These are phyloP conservation scores for Phytophthora lateralis DNA, from an alignment of 352 stramenopile species.

Conservation along the genomic window DNA sequence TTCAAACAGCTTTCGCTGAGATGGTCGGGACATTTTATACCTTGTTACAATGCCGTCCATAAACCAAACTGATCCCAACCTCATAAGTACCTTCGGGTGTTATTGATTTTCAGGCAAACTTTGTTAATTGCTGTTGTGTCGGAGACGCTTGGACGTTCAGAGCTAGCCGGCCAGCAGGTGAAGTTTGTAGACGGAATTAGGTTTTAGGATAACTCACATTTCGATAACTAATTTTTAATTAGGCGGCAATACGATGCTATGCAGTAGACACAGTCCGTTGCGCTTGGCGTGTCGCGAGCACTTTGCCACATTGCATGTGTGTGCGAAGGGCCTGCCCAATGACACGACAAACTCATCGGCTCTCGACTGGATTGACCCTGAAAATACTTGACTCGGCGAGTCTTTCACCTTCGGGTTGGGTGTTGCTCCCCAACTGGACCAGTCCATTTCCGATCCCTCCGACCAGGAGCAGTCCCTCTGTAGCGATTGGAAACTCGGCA, in stretches of 20 bases:
- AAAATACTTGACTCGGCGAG: neutral
- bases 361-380: neutral
- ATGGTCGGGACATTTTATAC: slow-evolving; percentile 79
- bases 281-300: slow-evolving; percentile 28
- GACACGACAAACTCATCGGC: slow-evolving; percentile 11
- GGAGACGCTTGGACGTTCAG: neutral
- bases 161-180: neutral
- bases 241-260: slow-evolving; percentile 7
- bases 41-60: slow-evolving; percentile 81
- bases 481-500: slow-evolving; percentile 35
- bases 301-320: slow-evolving; percentile 13
- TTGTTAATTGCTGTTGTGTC: neutral
- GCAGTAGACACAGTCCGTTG: slow-evolving; percentile 32
- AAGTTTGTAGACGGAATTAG: neutral
- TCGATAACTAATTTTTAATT: slow-evolving; percentile 21
- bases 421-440: slow-evolving; percentile 3
- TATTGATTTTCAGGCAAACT: neutral
- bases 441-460: slow-evolving; percentile 9
- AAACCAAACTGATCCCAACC: slow-evolving; percentile 72
- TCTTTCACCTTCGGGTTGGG: slow-evolving; percentile 5
- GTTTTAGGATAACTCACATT: slow-evolving; percentile 10
- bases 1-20: slow-evolving; percentile 72
- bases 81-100: slow-evolving; percentile 2
- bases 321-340: slow-evolving; percentile 3
- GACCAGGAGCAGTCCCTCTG: slow-evolving; percentile 20